A percentile compares a stretch with the other conserved stretches of the same genome.
Conservation (phyloP, 202 grass and related monocot species). For the Alloteropsis angusta region DNA sequence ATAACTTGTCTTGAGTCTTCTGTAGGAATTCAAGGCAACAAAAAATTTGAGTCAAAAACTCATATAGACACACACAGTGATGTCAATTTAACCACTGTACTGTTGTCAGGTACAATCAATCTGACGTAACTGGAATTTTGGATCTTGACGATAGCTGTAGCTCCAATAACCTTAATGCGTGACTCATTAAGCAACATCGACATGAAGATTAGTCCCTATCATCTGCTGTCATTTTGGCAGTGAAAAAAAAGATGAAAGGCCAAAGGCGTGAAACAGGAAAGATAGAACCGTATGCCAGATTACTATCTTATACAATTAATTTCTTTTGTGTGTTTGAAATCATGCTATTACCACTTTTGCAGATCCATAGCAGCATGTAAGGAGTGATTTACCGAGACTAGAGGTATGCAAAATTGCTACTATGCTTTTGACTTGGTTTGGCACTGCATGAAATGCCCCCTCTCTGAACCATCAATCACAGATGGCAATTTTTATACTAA, state of each 20-base stretch:
- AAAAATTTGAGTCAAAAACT: neutral
- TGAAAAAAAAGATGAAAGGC: too few species aligned
- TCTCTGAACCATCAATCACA: neutral
- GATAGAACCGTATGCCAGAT: neutral
- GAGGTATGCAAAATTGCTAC: slow-evolving; percentile 1
- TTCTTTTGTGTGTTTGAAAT: neutral
- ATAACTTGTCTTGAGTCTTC: neutral
- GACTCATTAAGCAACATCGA: slow-evolving; percentile 12
- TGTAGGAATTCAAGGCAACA: neutral
- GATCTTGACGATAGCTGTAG: neutral
- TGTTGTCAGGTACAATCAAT: neutral
- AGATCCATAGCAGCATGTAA: neutral
- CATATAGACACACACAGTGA: neutral
- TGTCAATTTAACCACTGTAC: neutral
- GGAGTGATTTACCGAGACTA: neutral
- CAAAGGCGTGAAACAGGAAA: neutral
- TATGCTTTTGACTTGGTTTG: neutral
- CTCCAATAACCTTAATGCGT: slow-evolving; percentile 7
- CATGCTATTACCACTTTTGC: neutral
- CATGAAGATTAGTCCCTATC: slow-evolving; percentile 6
- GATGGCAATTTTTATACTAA: neutral
- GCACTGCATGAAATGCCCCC: neutral
- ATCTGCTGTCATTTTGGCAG: neutral
- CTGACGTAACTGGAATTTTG: slow-evolving; percentile 24
- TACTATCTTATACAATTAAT: neutral